Percentiles rank a stretch among this genome's conserved stretches.
These are phyloP conservation scores for Nyssa sinensis DNA, from an alignment of 148 eudicot genomes.

Conservation along the genomic window DNA sequence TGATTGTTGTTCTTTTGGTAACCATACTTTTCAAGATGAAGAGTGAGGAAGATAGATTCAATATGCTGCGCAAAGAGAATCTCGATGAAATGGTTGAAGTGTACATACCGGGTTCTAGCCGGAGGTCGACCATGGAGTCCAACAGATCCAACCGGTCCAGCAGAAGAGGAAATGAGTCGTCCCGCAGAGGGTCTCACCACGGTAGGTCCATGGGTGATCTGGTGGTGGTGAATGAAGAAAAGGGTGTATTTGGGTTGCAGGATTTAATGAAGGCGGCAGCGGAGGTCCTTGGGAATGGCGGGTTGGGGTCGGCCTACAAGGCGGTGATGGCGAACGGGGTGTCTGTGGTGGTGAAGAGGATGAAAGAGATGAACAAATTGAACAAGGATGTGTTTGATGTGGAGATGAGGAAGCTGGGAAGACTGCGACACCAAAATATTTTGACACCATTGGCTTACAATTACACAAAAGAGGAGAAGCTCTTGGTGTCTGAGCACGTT, in stretches of 20 bases:
- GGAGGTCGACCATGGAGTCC: neutral
- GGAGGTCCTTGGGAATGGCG: slow-evolving; percentile 66
- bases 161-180: neutral
- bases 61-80: slow-evolving; percentile 28
- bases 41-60: slow-evolving; percentile 17
- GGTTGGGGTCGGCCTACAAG: slow-evolving; percentile 73
- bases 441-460: slow-evolving; percentile 67
- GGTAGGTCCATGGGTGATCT: slow-evolving; percentile 54
- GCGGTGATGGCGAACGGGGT: slow-evolving; percentile 62
- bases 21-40: slow-evolving; percentile 30
- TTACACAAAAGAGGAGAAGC: slow-evolving; percentile 71
- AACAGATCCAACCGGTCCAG: too few relatives aligned
- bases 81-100: slow-evolving; percentile 41
- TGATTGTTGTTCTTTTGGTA: slow-evolving; percentile 28
- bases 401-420: slow-evolving; percentile 50
- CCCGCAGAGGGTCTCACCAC: slow-evolving; percentile 25
- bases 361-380: slow-evolving; percentile 57
- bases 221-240: slow-evolving; percentile 51
- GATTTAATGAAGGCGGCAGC: slow-evolving; percentile 86
- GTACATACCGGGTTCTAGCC: slow-evolving; percentile 24
- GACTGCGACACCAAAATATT: slow-evolving; percentile 51
- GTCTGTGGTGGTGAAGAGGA: slow-evolving; percentile 73
- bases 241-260: slow-evolving; percentile 58
- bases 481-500: slow-evolving; percentile 57
- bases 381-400: slow-evolving; percentile 52